A percentile compares a stretch with the other conserved stretches of the same genome.
phyloP scores from a whole-genome alignment of 1,139 yeast species.

The Groenewaldozyma sp. region DNA sequence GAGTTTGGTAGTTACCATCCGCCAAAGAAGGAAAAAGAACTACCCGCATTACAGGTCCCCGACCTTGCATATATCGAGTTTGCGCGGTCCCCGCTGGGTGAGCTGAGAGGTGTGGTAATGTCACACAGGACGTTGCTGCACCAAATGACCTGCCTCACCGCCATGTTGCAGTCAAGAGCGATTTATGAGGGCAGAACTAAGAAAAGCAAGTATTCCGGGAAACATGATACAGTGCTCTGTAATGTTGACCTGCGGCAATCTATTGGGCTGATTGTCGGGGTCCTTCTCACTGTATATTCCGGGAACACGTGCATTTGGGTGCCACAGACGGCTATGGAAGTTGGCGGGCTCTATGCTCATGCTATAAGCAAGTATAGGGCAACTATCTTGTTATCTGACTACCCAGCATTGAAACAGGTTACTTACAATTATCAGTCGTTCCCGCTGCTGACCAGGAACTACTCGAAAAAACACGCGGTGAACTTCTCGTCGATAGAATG shows the following conservation, averaged over 20 bases:
- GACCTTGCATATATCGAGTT: conserved; percentile 92
- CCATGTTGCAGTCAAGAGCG: conserved; percentile 39
- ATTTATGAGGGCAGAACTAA: conserved; percentile 34
- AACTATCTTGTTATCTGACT: conserved; percentile 71
- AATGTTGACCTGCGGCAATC: conserved; percentile 82
- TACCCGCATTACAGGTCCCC: conserved; percentile 58
- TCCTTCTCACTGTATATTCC: conserved; percentile 69
- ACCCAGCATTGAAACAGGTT: conserved; percentile 83
- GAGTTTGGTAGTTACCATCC: conserved; percentile 70
- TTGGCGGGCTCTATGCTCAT: conserved; percentile 83
- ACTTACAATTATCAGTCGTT: conserved; percentile 88
- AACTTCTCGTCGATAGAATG: conserved; percentile 75
- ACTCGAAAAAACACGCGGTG: conserved; percentile 65
- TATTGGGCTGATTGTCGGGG: conserved; percentile 76
- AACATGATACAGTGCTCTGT: conserved; percentile 39
- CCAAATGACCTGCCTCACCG: conserved; percentile 72
- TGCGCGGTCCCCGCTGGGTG: conserved; percentile 84
- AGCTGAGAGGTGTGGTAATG: conserved; percentile 85
- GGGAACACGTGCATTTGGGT: conserved; percentile 82
- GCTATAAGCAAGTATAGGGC: conserved; percentile 63
- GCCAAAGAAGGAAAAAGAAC: conserved; percentile 42
- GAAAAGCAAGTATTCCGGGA: conserved; percentile 1
- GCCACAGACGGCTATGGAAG: conserved; percentile 63
- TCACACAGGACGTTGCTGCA: conserved; percentile 81
- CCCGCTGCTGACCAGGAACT: conserved; percentile 77